A percentile compares a stretch with the other conserved stretches of the same genome.
Evolutionary conservation across 371 early-diverging fungal genomes (phyloP).

Genomic region (Chytridiales sp.): DNA sequence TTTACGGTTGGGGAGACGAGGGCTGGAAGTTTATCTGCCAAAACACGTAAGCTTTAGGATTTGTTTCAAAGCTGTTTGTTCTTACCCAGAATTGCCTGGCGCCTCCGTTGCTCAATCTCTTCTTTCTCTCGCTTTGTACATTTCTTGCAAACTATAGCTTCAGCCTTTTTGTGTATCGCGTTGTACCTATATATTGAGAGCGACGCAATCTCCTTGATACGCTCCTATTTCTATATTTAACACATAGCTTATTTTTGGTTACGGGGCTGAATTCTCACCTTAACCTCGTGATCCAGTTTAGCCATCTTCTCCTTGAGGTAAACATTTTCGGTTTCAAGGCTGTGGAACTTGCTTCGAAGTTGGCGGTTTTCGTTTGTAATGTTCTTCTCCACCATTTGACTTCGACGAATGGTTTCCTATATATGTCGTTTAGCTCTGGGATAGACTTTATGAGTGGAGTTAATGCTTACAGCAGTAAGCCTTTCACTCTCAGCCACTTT

Average conservation of each 20-base stretch:
- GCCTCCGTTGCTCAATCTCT: constrained; percentile 30
- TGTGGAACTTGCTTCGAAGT: constrained; percentile 45
- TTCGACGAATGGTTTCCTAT: constrained; percentile 38
- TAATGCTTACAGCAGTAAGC: constrained; percentile 15
- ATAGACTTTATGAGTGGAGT: not conserved
- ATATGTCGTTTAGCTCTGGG: not conserved
- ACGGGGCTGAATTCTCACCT: constrained; percentile 21
- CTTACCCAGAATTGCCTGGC: constrained; percentile 37
- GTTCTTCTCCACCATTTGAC: constrained; percentile 49
- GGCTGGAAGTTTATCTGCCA: constrained; percentile 22
- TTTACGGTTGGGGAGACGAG: constrained; percentile 9
- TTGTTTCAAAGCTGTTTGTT: not conserved
- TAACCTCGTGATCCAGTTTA: constrained; percentile 37
- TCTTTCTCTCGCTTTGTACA: constrained; percentile 41
- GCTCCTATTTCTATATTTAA: constrained; percentile 35
- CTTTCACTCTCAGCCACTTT: constrained; percentile 27
- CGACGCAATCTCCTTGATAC: constrained; percentile 50
- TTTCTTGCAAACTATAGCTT: constrained; percentile 39
- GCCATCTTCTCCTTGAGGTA: constrained; percentile 33
- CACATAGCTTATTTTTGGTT: no score
- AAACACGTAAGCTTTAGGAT: not conserved
- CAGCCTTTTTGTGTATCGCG: constrained; percentile 48
- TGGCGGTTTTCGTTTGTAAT: constrained; percentile 44
- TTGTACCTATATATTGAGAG: constrained; percentile 55
- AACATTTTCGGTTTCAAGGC: constrained; percentile 39